A percentile compares a stretch with the other conserved stretches of the same genome.
Evolutionary conservation across 495 filamentous ascomycete genomes (phyloP).

Genomic region (Talaromyces stipitatus): DNA sequence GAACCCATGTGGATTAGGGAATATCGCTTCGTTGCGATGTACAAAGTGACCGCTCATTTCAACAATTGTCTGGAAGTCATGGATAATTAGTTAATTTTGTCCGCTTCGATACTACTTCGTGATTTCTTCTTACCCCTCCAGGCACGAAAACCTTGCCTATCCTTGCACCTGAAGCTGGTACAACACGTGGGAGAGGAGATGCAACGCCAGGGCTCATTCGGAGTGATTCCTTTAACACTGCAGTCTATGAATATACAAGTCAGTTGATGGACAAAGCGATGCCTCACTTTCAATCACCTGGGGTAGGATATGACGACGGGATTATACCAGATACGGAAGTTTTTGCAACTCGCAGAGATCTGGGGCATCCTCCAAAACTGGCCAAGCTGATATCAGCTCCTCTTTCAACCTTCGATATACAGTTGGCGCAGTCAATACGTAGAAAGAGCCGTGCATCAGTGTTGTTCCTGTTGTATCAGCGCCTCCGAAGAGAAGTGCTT

Average conservation of each 20-base stretch:
- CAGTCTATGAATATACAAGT: conserved; percentile 21
- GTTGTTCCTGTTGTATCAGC: conserved; percentile 29
- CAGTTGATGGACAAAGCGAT: background rate
- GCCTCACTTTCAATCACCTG: no score
- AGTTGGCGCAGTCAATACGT: conserved; percentile 16
- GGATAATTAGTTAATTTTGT: background rate
- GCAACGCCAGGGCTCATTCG: conserved; percentile 37
- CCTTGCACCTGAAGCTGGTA: conserved; percentile 19
- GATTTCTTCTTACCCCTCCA: conserved; percentile 8
- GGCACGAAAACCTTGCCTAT: conserved; percentile 18
- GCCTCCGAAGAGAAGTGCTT: conserved; percentile 32
- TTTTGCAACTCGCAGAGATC: conserved; percentile 18
- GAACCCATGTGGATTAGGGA: conserved; percentile 30
- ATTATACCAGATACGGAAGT: conserved; percentile 26
- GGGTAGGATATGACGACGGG: background rate
- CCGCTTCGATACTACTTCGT: background rate
- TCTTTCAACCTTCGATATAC: conserved; percentile 13
- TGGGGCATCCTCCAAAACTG: conserved; percentile 2
- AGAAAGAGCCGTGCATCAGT: conserved; percentile 19
- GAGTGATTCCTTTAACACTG: conserved; percentile 48
- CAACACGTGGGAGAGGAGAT: conserved; percentile 30
- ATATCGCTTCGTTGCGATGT: conserved; percentile 30
- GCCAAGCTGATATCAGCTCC: conserved; percentile 18
- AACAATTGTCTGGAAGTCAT: conserved; percentile 10
- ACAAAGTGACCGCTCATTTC: conserved; percentile 24